Evolutionary conservation across 1,139 yeast species (phyloP).

Genomic region (Suhomyces bolitotheri): DNA sequence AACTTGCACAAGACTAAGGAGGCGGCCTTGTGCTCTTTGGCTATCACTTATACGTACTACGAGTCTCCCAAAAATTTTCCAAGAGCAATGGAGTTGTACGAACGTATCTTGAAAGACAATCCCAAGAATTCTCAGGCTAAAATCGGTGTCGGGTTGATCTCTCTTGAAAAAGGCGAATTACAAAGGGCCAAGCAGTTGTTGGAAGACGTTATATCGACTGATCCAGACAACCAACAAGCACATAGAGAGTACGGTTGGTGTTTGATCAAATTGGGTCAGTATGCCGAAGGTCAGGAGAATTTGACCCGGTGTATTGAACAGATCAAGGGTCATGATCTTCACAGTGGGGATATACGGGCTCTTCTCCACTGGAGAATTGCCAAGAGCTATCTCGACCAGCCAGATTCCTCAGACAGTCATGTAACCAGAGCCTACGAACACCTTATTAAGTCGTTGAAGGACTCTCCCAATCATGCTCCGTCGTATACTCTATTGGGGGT

Average conservation of each 20-base stretch:
- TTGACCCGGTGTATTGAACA: slow-evolving; percentile 44
- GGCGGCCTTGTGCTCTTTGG: slow-evolving; percentile 66
- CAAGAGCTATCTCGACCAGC: slow-evolving; percentile 43
- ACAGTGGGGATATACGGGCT: slow-evolving; percentile 59
- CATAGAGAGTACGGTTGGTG: slow-evolving; percentile 81
- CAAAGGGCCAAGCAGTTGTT: slow-evolving; percentile 55
- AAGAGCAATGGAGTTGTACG: slow-evolving; percentile 72
- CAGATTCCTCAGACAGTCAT: slow-evolving; percentile 22
- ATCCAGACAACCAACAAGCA: slow-evolving; percentile 62
- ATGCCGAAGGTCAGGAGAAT: slow-evolving; percentile 54
- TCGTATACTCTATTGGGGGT: slow-evolving; percentile 80
- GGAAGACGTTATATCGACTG: slow-evolving; percentile 46
- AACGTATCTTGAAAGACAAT: slow-evolving; percentile 53
- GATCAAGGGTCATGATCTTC: slow-evolving; percentile 51
- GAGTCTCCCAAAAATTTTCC: slow-evolving; percentile 88
- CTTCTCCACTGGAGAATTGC: slow-evolving; percentile 72
- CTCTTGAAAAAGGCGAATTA: slow-evolving; percentile 63
- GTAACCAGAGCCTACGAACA: slow-evolving; percentile 50
- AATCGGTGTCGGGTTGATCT: slow-evolving; percentile 80
- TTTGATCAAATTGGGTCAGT: slow-evolving; percentile 53
- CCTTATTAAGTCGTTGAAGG: slow-evolving; percentile 63
- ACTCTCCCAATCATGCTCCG: slow-evolving; percentile 65
- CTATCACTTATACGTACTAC: slow-evolving; percentile 74
- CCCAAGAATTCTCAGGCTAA: slow-evolving; percentile 60
- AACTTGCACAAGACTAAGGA: slow-evolving; percentile 53